Conservation (phyloP, 164 flowering plant species). For the Platanus orientalis region DNA sequence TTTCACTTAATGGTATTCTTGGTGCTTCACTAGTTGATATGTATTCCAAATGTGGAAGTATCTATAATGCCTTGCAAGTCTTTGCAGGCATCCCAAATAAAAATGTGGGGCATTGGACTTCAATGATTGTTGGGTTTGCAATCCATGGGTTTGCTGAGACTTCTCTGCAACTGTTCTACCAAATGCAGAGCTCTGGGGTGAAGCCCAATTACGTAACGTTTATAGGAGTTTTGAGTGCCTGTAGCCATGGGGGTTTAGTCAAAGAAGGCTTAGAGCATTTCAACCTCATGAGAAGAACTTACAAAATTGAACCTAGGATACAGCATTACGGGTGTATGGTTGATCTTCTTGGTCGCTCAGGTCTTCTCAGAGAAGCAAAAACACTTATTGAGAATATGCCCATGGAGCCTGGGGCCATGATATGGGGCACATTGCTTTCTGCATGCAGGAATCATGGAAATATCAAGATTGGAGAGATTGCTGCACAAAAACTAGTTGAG, state of each 20-base stretch:
- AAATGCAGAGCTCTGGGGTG: background rate
- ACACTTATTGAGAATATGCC: background rate
- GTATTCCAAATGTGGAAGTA: conserved; percentile 1
- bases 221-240: background rate
- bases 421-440: background rate
- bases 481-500: background rate
- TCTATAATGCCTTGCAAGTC: background rate
- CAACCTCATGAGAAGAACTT: background rate
- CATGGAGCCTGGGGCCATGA: background rate
- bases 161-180: background rate
- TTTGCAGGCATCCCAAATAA: background rate
- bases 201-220: background rate
- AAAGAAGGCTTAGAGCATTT: background rate
- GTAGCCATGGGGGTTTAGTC: background rate
- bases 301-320: background rate
- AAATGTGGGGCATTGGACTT: conserved; percentile 1
- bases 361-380: background rate
- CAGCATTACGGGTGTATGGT: background rate
- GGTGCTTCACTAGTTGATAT: background rate
- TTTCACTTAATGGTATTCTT: background rate
- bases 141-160: background rate
- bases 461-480: background rate
- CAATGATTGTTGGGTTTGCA: background rate
- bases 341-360: background rate
- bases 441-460: background rate